Percentiles rank a stretch among this genome's conserved stretches.
These are phyloP conservation scores for Phascolomyces articulosus DNA, from an alignment of 371 early-diverging fungal species.

Conservation along the genomic window DNA sequence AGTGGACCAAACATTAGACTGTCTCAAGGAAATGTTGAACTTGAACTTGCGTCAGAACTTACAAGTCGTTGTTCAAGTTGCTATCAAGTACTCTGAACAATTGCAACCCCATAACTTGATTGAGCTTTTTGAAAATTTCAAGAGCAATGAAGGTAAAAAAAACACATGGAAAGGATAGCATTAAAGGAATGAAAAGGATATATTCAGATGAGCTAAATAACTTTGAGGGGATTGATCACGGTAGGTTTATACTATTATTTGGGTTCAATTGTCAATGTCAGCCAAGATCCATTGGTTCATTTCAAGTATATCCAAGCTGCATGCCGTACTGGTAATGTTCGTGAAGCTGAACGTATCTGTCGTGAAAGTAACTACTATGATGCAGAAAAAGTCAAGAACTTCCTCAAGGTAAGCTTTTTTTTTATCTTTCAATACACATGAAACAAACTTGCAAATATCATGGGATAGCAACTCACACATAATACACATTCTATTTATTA, in stretches of 20 bases:
- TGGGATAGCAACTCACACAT: no score
- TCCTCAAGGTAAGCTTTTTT: constrained; percentile 69
- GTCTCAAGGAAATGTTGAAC: constrained; percentile 87
- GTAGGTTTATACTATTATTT: constrained; percentile 87
- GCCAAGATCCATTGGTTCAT: constrained; percentile 93
- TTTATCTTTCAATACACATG: no score
- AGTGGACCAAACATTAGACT: constrained; percentile 92
- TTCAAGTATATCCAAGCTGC: constrained; percentile 99
- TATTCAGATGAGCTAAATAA: neutral
- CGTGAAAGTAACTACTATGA: constrained; percentile 95
- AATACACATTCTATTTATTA: no score
- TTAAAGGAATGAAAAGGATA: neutral
- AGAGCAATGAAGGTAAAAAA: constrained; percentile 88
- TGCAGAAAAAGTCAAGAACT: constrained; percentile 97
- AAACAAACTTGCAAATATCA: neutral
- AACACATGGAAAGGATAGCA: constrained; percentile 16
- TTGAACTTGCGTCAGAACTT: constrained; percentile 92
- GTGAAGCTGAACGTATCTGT: constrained; percentile 97
- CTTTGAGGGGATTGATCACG: neutral
- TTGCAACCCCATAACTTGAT: constrained; percentile 88
- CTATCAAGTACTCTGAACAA: constrained; percentile 95
- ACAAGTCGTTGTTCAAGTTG: constrained; percentile 93
- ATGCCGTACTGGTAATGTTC: constrained; percentile 89
- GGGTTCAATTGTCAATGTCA: constrained; percentile 93
- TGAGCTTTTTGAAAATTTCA: constrained; percentile 88